Base-by-base conservation (phyloP, 306 rosid species). In the Rosa persica region DNA sequence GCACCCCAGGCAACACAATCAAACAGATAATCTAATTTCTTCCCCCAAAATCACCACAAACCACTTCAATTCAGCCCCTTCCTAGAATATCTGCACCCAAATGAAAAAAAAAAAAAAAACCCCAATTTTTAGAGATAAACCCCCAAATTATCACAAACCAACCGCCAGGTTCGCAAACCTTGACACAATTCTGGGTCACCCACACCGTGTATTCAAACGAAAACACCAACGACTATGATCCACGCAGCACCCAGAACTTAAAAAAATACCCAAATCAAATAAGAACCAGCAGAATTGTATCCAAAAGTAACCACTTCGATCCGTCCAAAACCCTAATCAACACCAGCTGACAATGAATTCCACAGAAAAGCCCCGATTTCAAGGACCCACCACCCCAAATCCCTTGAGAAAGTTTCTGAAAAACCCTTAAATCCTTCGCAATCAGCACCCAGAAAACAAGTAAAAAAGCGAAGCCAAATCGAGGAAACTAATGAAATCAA, bases 261-360 rank as follows among this genome's bases (percentile, higher is more conserved):
- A 42, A 40, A 67, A 1, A 80, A 73, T n/a, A n/a, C 73, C 76
- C 72, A 52, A 82, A 70, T 67, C 57, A 30, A 52, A 23, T 79
- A 42, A 67, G 27, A 79, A 77, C 83, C 76, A 62, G 27, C 57
- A 76, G 61, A 83, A 58, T 77, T 51, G 75, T 49, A 25, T 39
- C 62, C 10, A 54, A 79, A 82, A 83, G 69, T 49, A 25, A 23
- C 67, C 46, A 80, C 86, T 83, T 86, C 34, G 86, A 84, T 82
- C 85, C 76, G 72, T 40, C 71, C 48, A 43, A 75, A 86, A 77
- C 88, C 90, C 89, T 83, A 80, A 80, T 51, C 57, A 57, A 69
- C 80, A 22, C 67, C 76, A 12, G 5, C 64, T 9, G 64, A 23
- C 73, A 73, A 77, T 46, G 54, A 68, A 68, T 64, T 68, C 71